phyloP scores from a whole-genome alignment of 2,329 filamentous ascomycete species.

The Arachnomyces sp. region DNA sequence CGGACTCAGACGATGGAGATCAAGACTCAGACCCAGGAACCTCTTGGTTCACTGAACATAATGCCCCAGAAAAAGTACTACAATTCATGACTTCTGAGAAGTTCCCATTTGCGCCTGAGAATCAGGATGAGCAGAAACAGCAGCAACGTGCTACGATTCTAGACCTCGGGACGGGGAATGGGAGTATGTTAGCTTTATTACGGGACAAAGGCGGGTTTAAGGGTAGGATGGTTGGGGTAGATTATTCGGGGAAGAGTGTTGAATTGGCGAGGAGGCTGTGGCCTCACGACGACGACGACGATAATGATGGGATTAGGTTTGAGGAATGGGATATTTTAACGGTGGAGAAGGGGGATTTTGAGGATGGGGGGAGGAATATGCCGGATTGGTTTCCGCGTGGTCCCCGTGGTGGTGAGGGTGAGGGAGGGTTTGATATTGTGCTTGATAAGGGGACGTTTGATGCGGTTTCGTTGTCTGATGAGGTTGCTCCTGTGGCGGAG shows the following conservation, averaged over 20 bases:
- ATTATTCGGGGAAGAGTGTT: slow-evolving; percentile 74
- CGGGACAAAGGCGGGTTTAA: slow-evolving; percentile 57
- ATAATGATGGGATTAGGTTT: slow-evolving; percentile 49
- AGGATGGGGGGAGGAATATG: slow-evolving; percentile 9
- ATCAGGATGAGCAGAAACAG: slow-evolving; percentile 17
- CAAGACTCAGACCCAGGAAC: slow-evolving; percentile 71
- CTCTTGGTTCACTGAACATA: slow-evolving; percentile 92
- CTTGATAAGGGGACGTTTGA: slow-evolving; percentile 99
- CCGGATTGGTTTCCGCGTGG: slow-evolving; percentile 35
- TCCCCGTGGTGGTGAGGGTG: too few species aligned
- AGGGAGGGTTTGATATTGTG: slow-evolving; percentile 71
- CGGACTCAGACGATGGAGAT: slow-evolving; percentile 65
- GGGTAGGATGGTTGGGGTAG: slow-evolving; percentile 72
- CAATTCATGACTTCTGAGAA: slow-evolving; percentile 52
- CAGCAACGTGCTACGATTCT: slow-evolving; percentile 47
- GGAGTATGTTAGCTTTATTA: slow-evolving; percentile 78
- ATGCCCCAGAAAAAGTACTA: slow-evolving; percentile 75
- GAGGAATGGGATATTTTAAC: slow-evolving; percentile 59
- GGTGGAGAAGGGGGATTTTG: slow-evolving; percentile 29
- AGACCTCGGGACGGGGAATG: slow-evolving; percentile 91
- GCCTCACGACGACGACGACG: slow-evolving; percentile 47
- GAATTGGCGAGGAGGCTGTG: slow-evolving; percentile 63
- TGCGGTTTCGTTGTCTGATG: slow-evolving; percentile 65
- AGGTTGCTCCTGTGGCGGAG: slow-evolving; percentile 15
- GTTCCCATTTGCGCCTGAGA: slow-evolving; percentile 37